Evolutionary conservation across 306 rosid genomes (phyloP), one percentile per base, ranked within the genome.

Genomic region (Canavalia gladiata): DNA sequence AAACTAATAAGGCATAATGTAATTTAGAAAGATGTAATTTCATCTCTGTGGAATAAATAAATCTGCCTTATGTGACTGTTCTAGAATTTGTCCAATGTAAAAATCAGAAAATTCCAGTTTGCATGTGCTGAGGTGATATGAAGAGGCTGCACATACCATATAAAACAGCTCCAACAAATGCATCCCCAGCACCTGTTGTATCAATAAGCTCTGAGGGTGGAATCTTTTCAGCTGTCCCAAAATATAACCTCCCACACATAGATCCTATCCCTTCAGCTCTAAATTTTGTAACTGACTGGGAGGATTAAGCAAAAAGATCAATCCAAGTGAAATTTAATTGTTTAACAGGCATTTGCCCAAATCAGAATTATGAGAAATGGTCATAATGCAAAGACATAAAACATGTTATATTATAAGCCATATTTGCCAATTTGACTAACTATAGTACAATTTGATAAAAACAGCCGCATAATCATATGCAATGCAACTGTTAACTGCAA

Each of bases 161-260:
- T 64, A 96, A 74, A 84, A 93, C 90, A 74, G 97, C 98, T 85
- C 99, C 99, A 60, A 90, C 81, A 74, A 96, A 96, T 81, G 97
- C 92, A 88, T 96, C 99, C 39, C 99, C 99, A 35, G 98, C 99
- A 82, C 99, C 99, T 7, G 98, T 93, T 65, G 99, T 90, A 78
- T 96, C 99, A 47, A 89, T 34, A 42, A 96, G 84, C 56, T 96
- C 95, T 50, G 93, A 84, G 8, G 88, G 89, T 1, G 99, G 97
- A 57, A 96, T 87, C 83, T 89, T 90, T 90, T 93, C 99, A 13
- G 90, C 89, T 46, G 98, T 87, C 80, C 94, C 98, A 58, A 89
- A 47, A 74, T 88, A 86, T 78, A 90, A 80, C 87, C 97, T 92
- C 55, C 99, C 99, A 78, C 71, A 83, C 59, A 92, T 84, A 9